phyloP scores from a whole-genome alignment of 352 stramenopile species.

The Aphanomyces cochlioides region DNA sequence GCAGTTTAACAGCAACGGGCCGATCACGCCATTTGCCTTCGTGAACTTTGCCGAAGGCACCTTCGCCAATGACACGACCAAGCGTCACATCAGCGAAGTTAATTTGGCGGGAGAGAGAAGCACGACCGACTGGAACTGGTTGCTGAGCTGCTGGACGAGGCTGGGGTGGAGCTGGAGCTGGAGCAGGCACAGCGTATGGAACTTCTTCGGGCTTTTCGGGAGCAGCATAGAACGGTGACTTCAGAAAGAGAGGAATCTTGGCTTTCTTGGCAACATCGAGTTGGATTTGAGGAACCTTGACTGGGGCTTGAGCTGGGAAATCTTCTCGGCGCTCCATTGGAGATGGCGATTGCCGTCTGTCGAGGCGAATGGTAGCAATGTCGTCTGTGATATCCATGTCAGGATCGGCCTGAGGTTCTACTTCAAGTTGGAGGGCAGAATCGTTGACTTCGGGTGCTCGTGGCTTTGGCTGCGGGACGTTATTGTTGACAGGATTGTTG shows the following conservation, averaged over 20 bases:
- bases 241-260: slow-evolving; percentile 65
- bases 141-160: slow-evolving; percentile 9
- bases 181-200: slow-evolving; percentile 32
- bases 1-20: slow-evolving; percentile 68
- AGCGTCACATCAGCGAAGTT: slow-evolving; percentile 58
- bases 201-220: neutral
- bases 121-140: slow-evolving; percentile 31
- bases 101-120: slow-evolving; percentile 41
- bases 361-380: slow-evolving; percentile 49
- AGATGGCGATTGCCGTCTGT: slow-evolving; percentile 33
- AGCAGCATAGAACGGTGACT: slow-evolving; percentile 16
- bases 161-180: slow-evolving; percentile 21
- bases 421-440: slow-evolving; percentile 33
- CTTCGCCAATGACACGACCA: slow-evolving; percentile 61
- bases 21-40: slow-evolving; percentile 53
- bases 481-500: slow-evolving; percentile 34
- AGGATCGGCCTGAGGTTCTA: slow-evolving; percentile 32
- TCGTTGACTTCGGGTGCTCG: slow-evolving; percentile 32
- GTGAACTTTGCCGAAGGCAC: slow-evolving; percentile 77
- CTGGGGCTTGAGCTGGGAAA: slow-evolving; percentile 28
- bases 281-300: slow-evolving; percentile 22
- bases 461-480: slow-evolving; percentile 38
- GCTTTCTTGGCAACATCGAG: slow-evolving; percentile 65
- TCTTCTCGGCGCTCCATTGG: slow-evolving; percentile 29
- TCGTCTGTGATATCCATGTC: slow-evolving; percentile 33